Base-by-base conservation (phyloP, 768 basidiomycete genomes). In the Tremella mesenterica region DNA sequence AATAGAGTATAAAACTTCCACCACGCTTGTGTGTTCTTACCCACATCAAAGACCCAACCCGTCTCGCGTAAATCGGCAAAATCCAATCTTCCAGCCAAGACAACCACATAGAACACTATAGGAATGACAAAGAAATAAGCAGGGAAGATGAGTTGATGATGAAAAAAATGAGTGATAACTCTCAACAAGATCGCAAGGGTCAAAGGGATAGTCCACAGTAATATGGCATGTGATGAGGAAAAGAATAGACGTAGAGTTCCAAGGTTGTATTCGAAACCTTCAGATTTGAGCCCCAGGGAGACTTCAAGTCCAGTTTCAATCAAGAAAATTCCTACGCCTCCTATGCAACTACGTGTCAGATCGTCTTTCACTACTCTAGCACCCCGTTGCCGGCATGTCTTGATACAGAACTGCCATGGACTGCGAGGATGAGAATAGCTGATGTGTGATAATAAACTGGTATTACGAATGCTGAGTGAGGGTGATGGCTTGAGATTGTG, bases 321-420 rank as follows among this genome's bases (percentile, higher is more conserved):
- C 43, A 99, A 77, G 73, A 97, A 99, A 8, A 84, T 81, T 14
- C 93, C 93, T 28, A 97, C 88, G n/a, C 93, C 92, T 9, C 92
- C 92, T 34, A 96, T 96, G 64, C 76, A 76, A 0, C 70, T 67
- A 39, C 23, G n/a, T n/a, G n/a, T n/a, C 14, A 13, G 20, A 30
- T 45, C n/a, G n/a, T n/a, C n/a, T n/a, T n/a, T n/a, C n/a, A n/a
- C n/a, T n/a, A n/a, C n/a, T n/a, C n/a, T n/a, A n/a, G n/a, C n/a
- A n/a, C n/a, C n/a, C 30, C 34, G 43, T 27, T 18, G 34, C 21
- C 16, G n/a, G 3, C 36, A 4, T 4, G 21, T 38, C 10, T 10
- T 10, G 26, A 26, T 10, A n/a, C n/a, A 31, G 9, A n/a, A n/a
- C 5, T 26, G 16, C n/a, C n/a, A n/a, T n/a, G n/a, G n/a, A n/a